phyloP scores from a whole-genome alignment of 306 rosid genomes.

The Dalbergia cultrata region DNA sequence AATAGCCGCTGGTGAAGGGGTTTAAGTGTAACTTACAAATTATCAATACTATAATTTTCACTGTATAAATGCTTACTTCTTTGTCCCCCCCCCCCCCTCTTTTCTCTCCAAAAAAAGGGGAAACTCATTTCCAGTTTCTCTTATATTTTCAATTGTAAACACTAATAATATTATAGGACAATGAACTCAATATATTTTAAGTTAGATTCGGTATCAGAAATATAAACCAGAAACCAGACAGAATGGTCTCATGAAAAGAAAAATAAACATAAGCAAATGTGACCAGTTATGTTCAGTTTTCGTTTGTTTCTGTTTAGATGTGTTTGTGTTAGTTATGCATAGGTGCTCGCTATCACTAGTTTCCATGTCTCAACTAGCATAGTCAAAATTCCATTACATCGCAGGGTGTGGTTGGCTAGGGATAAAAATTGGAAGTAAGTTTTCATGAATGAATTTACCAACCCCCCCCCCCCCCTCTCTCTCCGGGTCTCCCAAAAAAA shows the following conservation, averaged over 20 bases:
- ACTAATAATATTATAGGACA: neutral
- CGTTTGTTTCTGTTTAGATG: neutral
- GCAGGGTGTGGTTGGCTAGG: too few species aligned
- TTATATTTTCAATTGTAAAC: neutral
- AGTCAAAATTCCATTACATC: too few species aligned
- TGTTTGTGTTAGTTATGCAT: neutral
- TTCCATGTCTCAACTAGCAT: neutral
- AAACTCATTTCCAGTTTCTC: neutral
- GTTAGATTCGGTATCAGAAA: constrained; percentile 14
- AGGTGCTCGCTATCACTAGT: neutral
- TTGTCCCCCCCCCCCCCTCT: too few species aligned
- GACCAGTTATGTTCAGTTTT: neutral
- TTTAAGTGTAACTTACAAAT: neutral
- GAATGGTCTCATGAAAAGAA: neutral
- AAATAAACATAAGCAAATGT: constrained; percentile 4
- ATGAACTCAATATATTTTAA: neutral
- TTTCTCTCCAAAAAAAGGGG: too few species aligned
- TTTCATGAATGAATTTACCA: too few species aligned
- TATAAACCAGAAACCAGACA: neutral
- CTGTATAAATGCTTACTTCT: neutral
- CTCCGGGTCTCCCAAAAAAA: too few species aligned
- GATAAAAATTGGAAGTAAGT: too few species aligned
- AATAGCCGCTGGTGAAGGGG: neutral
- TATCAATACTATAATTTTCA: neutral
- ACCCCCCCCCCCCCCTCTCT: too few species aligned